Evolutionary conservation across 768 basidiomycete species (phyloP), one percentile per base, ranked within the genome.

Genomic region (Lentinula guzmanii): DNA sequence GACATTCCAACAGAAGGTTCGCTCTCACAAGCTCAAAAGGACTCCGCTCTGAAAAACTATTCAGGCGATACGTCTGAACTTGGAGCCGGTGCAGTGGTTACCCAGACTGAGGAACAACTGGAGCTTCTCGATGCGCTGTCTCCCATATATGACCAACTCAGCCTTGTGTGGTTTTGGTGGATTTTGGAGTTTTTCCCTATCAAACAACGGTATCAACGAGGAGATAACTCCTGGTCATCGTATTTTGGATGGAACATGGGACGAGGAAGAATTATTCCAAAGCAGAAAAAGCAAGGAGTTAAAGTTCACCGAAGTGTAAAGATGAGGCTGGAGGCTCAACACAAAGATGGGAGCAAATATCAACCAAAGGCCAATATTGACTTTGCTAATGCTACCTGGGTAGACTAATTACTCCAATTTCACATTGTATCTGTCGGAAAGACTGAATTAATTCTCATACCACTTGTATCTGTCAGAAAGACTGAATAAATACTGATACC

Each of bases 161-260:
- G 70, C n/a, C 65, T 76, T 4, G 62, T 71, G 24, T 74, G 65
- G 52, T 56, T 52, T 0, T 91, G 89, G 90, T 91, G 90, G 89
- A 64, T 85, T 21, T 71, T 91, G 34, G 89, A 91, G 70, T 58
- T 76, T 41, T 53, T 80, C 2, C 80, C 80, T 0, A 72, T 76
- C 62, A 72, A 72, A 60, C 70, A 76, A n/a, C 68, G 73, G 16
- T 77, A 69, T 64, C 79, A 80, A 63, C 72, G 71, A 28, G 72
- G 75, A 50, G 74, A 78, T 55, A 74, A 79, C 64, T 66, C 69
- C 1, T 80, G 77, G 79, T 65, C 70, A 9, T 67, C 66, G 54
- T 72, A 74, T 45, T 51, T 76, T 15, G 72, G 72, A 33, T 60
- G 48, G 50, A 82, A 84, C 51, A 70, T 74, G 34, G 82, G 79